phyloP scores from a whole-genome alignment of 345 rosid genomes.

The Populus euphratica region DNA sequence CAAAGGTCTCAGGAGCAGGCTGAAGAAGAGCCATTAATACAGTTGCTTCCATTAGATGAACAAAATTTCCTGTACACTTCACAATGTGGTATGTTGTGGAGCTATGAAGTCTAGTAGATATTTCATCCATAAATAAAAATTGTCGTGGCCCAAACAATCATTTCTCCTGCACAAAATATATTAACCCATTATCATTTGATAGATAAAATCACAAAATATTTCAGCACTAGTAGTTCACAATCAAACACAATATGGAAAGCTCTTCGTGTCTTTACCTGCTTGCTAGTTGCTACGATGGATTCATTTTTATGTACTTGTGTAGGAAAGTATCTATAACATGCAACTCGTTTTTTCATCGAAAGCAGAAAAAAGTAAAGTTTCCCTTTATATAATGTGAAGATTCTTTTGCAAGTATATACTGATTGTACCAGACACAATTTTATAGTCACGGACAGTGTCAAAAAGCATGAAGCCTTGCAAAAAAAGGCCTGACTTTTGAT shows the following conservation, averaged over 20 bases:
- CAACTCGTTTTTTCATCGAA: no score
- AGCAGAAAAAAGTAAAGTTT: no score
- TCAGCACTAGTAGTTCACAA: not conserved
- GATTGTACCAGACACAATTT: no score
- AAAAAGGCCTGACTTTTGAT: no score
- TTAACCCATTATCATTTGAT: not conserved
- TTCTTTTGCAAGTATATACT: no score
- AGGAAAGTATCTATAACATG: no score
- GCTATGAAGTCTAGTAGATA: constrained; percentile 94
- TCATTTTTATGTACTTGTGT: no score
- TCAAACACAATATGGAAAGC: not conserved
- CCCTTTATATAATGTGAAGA: no score
- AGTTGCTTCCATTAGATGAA: constrained; percentile 85
- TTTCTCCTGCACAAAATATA: constrained; percentile 63
- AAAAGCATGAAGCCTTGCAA: no score
- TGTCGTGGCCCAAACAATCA: constrained; percentile 92
- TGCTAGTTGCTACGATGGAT: no score
- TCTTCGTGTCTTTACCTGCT: no score
- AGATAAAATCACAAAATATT: not conserved
- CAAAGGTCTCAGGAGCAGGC: constrained; percentile 97
- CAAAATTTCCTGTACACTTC: constrained; percentile 75
- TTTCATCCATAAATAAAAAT: constrained; percentile 96
- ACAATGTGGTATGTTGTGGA: constrained; percentile 90
- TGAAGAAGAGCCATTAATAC: constrained; percentile 92
- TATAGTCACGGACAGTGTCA: no score